phyloP scores from a whole-genome alignment of 192 early-diverging fungal genomes.

The Phycomyces blakesleeanus region DNA sequence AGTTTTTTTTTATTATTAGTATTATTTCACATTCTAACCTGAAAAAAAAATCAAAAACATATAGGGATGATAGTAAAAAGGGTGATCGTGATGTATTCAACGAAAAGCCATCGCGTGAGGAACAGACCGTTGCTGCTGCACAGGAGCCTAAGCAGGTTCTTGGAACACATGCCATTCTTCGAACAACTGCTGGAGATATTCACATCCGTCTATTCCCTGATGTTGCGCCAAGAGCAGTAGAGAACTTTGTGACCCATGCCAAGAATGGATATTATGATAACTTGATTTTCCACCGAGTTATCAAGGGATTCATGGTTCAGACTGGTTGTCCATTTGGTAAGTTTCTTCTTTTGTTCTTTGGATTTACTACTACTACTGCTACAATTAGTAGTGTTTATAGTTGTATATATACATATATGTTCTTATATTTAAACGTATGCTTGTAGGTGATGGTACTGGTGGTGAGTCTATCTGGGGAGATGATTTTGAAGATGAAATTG shows the following conservation, averaged over 20 bases:
- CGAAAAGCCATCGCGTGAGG: conserved; percentile 94
- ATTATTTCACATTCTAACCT: too few relatives aligned
- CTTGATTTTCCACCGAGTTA: conserved; percentile 94
- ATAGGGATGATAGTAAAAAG: conserved; percentile 42
- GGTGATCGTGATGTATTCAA: conserved; percentile 92
- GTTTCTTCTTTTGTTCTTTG: conserved; percentile 13
- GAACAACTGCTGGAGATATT: conserved; percentile 91
- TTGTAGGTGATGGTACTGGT: conserved; percentile 84
- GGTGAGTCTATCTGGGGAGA: conserved; percentile 89
- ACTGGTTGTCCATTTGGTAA: conserved; percentile 81
- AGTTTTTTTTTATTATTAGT: conserved; percentile 18
- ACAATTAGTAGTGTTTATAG: too few relatives aligned
- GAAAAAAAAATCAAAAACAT: too few relatives aligned
- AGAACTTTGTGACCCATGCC: conserved; percentile 88
- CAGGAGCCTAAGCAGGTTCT: conserved; percentile 58
- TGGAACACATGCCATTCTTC: conserved; percentile 73
- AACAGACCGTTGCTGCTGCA: conserved; percentile 82
- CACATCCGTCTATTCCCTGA: conserved; percentile 86
- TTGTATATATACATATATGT: too few relatives aligned
- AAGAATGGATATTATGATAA: conserved; percentile 88
- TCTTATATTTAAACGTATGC: too few relatives aligned
- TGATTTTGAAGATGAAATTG: conserved; percentile 94
- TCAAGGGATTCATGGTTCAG: conserved; percentile 96
- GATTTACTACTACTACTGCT: too few relatives aligned
- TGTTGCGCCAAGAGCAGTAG: conserved; percentile 87